Percentiles rank a stretch among this genome's conserved stretches.
Evolutionary conservation across 169 alveolate genomes (phyloP).

Genomic region (Plasmodium vivax): DNA sequence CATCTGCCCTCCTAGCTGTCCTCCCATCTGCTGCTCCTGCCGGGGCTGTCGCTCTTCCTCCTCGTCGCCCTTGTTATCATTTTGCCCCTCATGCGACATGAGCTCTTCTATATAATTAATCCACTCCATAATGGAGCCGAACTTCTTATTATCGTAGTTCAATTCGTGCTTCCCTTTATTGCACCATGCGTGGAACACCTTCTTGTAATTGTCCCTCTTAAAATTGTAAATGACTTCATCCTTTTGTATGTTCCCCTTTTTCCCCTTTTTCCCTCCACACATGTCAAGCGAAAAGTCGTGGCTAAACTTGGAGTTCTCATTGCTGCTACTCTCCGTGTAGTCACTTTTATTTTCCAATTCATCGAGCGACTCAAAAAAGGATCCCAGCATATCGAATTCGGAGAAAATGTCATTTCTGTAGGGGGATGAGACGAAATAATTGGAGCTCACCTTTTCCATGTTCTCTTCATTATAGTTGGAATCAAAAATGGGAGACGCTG

Average conservation of each 20-base stretch:
- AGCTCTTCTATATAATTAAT: slow-evolving; percentile 59
- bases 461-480: slow-evolving; percentile 62
- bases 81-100: slow-evolving; percentile 26
- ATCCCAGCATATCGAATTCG: slow-evolving; percentile 64
- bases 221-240: slow-evolving; percentile 70
- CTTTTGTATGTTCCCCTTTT: slow-evolving; percentile 37
- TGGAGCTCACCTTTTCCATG: slow-evolving; percentile 62
- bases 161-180: slow-evolving; percentile 69
- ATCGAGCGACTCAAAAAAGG: slow-evolving; percentile 65
- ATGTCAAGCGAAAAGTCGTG: slow-evolving; percentile 43
- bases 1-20: neutral
- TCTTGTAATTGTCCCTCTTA: slow-evolving; percentile 50
- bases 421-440: slow-evolving; percentile 60
- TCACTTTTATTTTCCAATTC: slow-evolving; percentile 66
- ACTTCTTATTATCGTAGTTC: slow-evolving; percentile 64
- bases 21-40: neutral
- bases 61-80: neutral
- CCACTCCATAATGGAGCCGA: slow-evolving; percentile 73
- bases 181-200: slow-evolving; percentile 72
- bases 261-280: neutral
- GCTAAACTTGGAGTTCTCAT: slow-evolving; percentile 33
- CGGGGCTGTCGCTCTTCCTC: neutral
- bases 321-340: slow-evolving; percentile 55
- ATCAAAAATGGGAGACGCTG: slow-evolving; percentile 59
- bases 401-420: slow-evolving; percentile 68